phyloP scores from a whole-genome alignment of 352 stramenopile species.

The Pythium plurisporium region DNA sequence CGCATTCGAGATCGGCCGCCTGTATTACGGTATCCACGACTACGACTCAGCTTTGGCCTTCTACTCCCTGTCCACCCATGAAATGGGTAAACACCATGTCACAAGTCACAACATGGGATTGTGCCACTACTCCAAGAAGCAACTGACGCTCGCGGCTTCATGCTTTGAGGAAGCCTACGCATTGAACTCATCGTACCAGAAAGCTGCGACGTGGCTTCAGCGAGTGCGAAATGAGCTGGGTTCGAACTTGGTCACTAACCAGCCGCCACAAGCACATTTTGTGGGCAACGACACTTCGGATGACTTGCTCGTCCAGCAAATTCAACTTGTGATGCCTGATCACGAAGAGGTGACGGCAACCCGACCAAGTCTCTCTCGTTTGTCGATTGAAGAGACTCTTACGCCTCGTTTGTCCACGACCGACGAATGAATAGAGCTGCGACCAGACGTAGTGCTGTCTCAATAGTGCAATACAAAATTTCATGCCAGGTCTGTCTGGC shows the following conservation, averaged over 20 bases:
- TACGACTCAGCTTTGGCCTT: conserved; percentile 89
- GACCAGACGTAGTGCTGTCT: too few species aligned
- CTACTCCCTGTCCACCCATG: conserved; percentile 80
- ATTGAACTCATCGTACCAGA: conserved; percentile 72
- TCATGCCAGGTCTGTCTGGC: too few species aligned
- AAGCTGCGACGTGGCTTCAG: conserved; percentile 78
- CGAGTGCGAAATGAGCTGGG: conserved; percentile 62
- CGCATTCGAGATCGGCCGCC: conserved; percentile 85
- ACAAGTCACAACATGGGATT: conserved; percentile 96
- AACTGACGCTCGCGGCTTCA: conserved; percentile 49
- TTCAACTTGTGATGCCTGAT: conserved; percentile 44
- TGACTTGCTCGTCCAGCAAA: conserved; percentile 42
- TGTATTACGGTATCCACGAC: conserved; percentile 92
- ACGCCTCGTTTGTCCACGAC: not conserved
- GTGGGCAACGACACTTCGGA: conserved; percentile 2
- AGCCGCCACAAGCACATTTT: not conserved
- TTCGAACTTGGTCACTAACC: not conserved
- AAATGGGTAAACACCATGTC: conserved; percentile 93
- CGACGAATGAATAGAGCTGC: not conserved
- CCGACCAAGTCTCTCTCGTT: conserved; percentile 20
- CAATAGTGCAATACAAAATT: too few species aligned
- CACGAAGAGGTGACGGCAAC: conserved; percentile 43
- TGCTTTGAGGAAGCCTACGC: conserved; percentile 71
- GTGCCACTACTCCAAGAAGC: conserved; percentile 90
- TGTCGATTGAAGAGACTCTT: conserved; percentile 17